A percentile compares a stretch with the other conserved stretches of the same genome.
Conservation (phyloP, 257 asterid genomes). For the Nyctanthes arbortristis region DNA sequence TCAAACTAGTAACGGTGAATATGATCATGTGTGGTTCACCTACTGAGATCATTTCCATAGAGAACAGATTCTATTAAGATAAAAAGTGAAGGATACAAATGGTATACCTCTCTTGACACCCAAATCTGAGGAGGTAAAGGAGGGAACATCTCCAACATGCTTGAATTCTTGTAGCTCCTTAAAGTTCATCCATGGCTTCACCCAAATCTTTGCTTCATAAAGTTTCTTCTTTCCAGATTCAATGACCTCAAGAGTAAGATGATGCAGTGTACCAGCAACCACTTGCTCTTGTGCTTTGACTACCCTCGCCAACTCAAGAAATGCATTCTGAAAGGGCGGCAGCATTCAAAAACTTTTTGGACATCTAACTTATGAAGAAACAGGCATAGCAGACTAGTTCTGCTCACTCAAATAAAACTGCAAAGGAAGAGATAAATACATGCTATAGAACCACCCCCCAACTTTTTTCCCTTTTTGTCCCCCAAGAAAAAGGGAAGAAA, state of each 20-base stretch:
- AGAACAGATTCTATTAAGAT: background rate
- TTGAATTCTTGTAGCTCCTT: conserved; percentile 84
- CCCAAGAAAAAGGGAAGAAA: background rate
- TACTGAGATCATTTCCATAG: background rate
- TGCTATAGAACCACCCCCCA: background rate
- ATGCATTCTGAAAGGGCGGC: conserved; percentile 48
- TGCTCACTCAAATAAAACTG: background rate
- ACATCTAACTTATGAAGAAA: background rate
- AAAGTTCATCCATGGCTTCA: conserved; percentile 84
- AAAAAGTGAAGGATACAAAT: background rate
- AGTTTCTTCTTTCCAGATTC: conserved; percentile 76
- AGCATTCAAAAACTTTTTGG: background rate
- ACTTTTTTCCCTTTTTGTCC: no score
- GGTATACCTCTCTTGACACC: conserved; percentile 69
- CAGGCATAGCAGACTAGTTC: background rate
- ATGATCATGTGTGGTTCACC: background rate
- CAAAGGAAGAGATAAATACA: background rate
- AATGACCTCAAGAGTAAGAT: conserved; percentile 75
- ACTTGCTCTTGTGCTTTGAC: conserved; percentile 75
- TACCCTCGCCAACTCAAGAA: conserved; percentile 79
- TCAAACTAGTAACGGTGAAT: background rate
- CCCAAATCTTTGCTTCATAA: conserved; percentile 91
- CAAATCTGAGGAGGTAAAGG: conserved; percentile 69
- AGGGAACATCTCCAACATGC: conserved; percentile 56
- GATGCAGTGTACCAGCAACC: conserved; percentile 77